Conservation (phyloP, 345 rosid genomes). For the Nasturtium officinale region DNA sequence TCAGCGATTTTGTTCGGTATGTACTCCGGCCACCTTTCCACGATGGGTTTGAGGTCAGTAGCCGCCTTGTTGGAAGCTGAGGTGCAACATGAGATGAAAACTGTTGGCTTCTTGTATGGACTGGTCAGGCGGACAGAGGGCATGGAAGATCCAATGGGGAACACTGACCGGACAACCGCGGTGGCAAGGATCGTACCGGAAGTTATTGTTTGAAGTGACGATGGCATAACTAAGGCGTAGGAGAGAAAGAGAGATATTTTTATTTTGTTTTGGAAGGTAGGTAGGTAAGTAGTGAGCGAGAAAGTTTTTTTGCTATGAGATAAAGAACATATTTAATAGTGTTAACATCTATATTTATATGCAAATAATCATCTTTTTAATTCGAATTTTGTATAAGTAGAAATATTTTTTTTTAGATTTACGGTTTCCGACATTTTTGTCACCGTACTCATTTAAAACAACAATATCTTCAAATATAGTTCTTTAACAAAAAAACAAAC, state of each 20-base stretch:
- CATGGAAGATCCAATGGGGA: conserved; percentile 8
- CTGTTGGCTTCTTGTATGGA: conserved; percentile 22
- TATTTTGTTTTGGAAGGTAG: conserved; percentile 13
- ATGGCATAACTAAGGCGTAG: conserved; percentile 11
- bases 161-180: conserved; percentile 1
- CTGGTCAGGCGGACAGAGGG: conserved; percentile 16
- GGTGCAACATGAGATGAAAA: conserved; percentile 28
- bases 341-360: background rate
- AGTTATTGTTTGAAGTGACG: conserved; percentile 23
- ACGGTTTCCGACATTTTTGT: too few relatives aligned
- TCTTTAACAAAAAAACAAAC: too few relatives aligned
- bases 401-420: too few relatives aligned
- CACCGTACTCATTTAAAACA: too few relatives aligned
- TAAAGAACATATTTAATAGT: background rate
- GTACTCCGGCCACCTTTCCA: conserved; percentile 56
- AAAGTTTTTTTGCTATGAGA: conserved; percentile 10
- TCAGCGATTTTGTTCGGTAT: conserved; percentile 63
- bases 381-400: background rate
- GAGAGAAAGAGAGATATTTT: background rate
- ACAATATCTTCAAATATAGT: too few relatives aligned
- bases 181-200: conserved; percentile 6
- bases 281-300: background rate
- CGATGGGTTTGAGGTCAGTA: conserved; percentile 12
- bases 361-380: too few relatives aligned
- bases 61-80: conserved; percentile 18